Evolutionary conservation across 2,329 filamentous ascomycete species (phyloP).

Genomic region (Colletotrichum coccodes): DNA sequence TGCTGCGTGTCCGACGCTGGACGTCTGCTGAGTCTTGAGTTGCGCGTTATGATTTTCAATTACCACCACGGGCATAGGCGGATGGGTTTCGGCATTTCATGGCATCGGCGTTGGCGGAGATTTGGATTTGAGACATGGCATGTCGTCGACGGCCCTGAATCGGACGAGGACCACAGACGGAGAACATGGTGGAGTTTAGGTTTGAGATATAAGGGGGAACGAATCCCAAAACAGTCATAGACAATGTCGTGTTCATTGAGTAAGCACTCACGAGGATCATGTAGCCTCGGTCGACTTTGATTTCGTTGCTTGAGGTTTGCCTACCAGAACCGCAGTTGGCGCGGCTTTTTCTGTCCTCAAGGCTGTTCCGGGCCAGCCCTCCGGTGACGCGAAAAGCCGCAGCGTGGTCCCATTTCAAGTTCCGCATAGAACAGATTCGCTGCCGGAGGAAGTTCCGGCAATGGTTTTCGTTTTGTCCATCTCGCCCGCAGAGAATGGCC

Average conservation of each 20-base stretch:
- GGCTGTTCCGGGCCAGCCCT: too few species aligned
- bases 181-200: constrained; percentile 8
- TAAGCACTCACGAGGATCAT: too few species aligned
- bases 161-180: background rate
- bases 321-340: background rate
- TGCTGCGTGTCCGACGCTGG: constrained; percentile 6
- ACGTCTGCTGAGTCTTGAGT: constrained; percentile 16
- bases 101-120: constrained; percentile 25
- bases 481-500: too few species aligned
- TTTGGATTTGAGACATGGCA: background rate
- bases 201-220: background rate
- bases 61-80: background rate
- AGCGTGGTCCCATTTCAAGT: too few species aligned
- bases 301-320: too few species aligned
- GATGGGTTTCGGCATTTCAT: background rate
- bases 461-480: too few species aligned
- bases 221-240: background rate
- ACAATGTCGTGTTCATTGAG: background rate
- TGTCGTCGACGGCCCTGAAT: background rate
- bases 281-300: too few species aligned
- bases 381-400: too few species aligned
- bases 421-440: too few species aligned
- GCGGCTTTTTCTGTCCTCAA: background rate
- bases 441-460: too few species aligned
- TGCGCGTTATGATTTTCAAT: background rate